These are phyloP conservation scores for Rubroboletus pulcherrimus DNA, from an alignment of 768 basidiomycete genomes.

Conservation along the genomic window DNA sequence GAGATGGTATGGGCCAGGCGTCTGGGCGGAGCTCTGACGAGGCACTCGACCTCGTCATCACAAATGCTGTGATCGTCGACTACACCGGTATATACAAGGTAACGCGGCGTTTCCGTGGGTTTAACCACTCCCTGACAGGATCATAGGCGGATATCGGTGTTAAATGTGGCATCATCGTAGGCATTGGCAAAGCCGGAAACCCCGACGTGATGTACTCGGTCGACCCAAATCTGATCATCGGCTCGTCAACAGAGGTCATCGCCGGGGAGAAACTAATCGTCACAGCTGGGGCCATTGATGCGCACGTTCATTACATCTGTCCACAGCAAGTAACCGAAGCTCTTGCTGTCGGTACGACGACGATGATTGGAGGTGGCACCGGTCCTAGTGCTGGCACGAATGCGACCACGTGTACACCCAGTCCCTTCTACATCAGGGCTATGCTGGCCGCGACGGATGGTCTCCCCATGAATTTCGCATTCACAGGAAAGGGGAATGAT, in stretches of 20 bases:
- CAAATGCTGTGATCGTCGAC: constrained; percentile 91
- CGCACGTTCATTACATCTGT: constrained; percentile 93
- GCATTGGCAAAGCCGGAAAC: constrained; percentile 97
- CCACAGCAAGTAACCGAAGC: constrained; percentile 90
- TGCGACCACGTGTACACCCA: constrained; percentile 91
- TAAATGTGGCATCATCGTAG: constrained; percentile 74
- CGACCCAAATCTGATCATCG: constrained; percentile 68
- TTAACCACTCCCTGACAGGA: constrained; percentile 1
- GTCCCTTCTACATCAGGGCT: constrained; percentile 80
- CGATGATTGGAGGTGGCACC: constrained; percentile 94
- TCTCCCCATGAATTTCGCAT: constrained; percentile 86
- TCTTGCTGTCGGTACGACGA: constrained; percentile 80
- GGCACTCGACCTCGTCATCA: constrained; percentile 88
- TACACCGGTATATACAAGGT: constrained; percentile 97
- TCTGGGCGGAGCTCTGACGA: constrained; percentile 64
- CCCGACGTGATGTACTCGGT: constrained; percentile 89
- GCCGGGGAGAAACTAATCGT: constrained; percentile 93
- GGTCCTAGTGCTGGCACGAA: constrained; percentile 87
- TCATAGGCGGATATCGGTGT: constrained; percentile 91
- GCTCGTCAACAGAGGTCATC: constrained; percentile 91
- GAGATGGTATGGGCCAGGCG: constrained; percentile 96
- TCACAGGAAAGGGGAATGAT: constrained; percentile 98
- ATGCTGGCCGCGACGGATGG: constrained; percentile 93
- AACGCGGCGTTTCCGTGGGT: background rate
- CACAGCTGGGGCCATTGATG: constrained; percentile 91